phyloP scores from a whole-genome alignment of 352 stramenopile species.

The Globisporangium spinosum region DNA sequence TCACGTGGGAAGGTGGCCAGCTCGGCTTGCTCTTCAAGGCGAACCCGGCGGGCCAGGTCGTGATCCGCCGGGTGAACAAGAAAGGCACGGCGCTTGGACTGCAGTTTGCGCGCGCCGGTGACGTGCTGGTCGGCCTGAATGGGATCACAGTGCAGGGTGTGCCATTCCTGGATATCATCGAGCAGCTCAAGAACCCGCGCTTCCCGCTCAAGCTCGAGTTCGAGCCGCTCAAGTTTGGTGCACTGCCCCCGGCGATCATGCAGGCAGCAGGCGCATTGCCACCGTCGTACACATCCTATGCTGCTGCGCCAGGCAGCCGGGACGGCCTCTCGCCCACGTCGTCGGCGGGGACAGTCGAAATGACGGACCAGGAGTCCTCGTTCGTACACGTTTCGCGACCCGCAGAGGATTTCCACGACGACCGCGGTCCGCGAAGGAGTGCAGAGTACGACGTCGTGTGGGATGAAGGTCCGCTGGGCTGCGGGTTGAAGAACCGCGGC shows the following conservation, averaged over 20 bases:
- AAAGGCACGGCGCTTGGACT: slow-evolving; percentile 55
- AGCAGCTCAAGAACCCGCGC: slow-evolving; percentile 48
- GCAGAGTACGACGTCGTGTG: slow-evolving; percentile 77
- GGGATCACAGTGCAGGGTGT: slow-evolving; percentile 41
- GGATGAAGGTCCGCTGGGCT: slow-evolving; percentile 66
- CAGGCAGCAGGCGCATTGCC: background rate
- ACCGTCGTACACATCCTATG: slow-evolving; percentile 8
- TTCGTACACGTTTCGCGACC: slow-evolving; percentile 10
- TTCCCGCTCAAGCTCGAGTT: slow-evolving; percentile 76
- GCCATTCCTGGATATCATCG: slow-evolving; percentile 65
- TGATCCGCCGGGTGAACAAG: slow-evolving; percentile 78
- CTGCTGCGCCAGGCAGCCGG: background rate
- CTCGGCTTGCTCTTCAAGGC: slow-evolving; percentile 75
- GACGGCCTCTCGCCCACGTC: slow-evolving; percentile 21
- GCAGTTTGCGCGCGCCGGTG: slow-evolving; percentile 60
- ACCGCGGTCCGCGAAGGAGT: background rate
- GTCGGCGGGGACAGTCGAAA: slow-evolving; percentile 29
- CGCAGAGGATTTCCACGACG: slow-evolving; percentile 1
- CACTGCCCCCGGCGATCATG: slow-evolving; percentile 8
- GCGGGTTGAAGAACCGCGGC: slow-evolving; percentile 69
- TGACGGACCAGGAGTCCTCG: slow-evolving; percentile 19
- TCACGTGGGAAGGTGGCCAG: slow-evolving; percentile 62
- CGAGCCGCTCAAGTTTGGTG: slow-evolving; percentile 44
- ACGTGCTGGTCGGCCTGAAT: slow-evolving; percentile 74
- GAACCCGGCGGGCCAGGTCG: slow-evolving; percentile 38